Evolutionary conservation across 2,329 filamentous ascomycete species (phyloP), one percentile per base, ranked within the genome.

Genomic region (Xylariales sp.): DNA sequence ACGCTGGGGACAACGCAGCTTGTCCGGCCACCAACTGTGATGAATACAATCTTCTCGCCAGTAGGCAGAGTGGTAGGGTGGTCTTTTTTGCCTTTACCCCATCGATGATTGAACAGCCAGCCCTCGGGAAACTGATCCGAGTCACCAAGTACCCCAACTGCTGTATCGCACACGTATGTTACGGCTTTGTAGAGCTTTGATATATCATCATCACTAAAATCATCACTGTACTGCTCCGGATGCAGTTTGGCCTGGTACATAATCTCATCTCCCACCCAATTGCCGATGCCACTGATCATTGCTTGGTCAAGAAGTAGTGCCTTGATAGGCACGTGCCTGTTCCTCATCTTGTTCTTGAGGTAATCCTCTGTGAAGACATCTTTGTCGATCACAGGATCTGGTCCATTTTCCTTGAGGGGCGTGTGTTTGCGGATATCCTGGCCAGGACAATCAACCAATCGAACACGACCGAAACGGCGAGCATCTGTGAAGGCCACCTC

Each of bases 191-290:
- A 83, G 2, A 98, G 69, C 27, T 69, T 71, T 46, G 76, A 73
- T 45, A 94, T 78, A 58, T 96, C 83, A 1, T 66, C 72, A 21
- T 86, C 78, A 44, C 60, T 72, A 48, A 97, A 85, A 0, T 86
- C 85, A 53, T 96, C 83, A 62, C 84, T 88, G 63, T 94, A 94
- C 57, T 95, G 88, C 59, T 96, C 91, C 0, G 93, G 93, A 49
- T 98, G 91, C 13, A 97, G 74, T 34, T 76, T 81, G 5, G 93
- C 85, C 50, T 97, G 83, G 54, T 90, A 98, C 36, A 98, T 69
- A 6, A 95, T 83, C 60, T 98, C 93, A 56, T 98, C 93, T 1
- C 84, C 89, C 38, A 98, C 91, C 91, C 91, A 98, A 56, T 97
- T 97, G 0, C 93, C 93, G 45, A 98, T 87, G 6, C 93, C 93